Evolutionary conservation across 2,329 filamentous ascomycete genomes (phyloP), one percentile per base, ranked within the genome.

Genomic region (Monosporascus cannonballus): DNA sequence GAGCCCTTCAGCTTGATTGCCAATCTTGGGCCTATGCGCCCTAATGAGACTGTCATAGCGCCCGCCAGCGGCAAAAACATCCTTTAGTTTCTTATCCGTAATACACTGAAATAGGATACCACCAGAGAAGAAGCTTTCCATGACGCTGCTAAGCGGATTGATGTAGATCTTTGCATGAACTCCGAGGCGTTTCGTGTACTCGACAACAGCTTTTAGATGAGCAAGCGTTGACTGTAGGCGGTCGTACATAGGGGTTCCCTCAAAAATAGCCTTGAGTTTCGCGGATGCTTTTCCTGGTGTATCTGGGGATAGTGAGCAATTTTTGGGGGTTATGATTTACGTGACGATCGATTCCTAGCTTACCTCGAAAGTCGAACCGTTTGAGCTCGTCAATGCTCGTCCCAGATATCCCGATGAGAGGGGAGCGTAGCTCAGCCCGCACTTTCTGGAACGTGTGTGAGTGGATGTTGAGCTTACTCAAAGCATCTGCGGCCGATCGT

Each of bases 1-100:
- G 20, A 84, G 83, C 61, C 86, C 84, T 51, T 82, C 77, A 44
- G 80, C 75, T 52, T 80, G 80, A 24, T 77, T 79, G 41, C 83
- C 77, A 42, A 84, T 80, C 57, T 84, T 86, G 5, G 89, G 88
- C 8, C 86, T 82, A 64, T 95, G 89, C 55, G 95, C 89, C 66
- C 85, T 85, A 58, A 99, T 93, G 20, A 99, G 74, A 47, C 84
- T 84, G 67, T 99, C 95, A 67, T 99, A 99, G 48, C 94, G 84
- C 2, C 94, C 94, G 49, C 95, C 94, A 34, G 92, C 94, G 6
- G 93, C 94, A 64, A 97, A 90, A 0, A 97, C 89, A 60, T 94
- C 87, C 61, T 82, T 85, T 56, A 86, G 81, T 67, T 90, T 95
- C 56, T 82, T 85, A 67, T 97, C 93, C 58, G 92, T 90, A 2